Base-by-base conservation (phyloP, 768 basidiomycete genomes). In the Pisolithus marmoratus region DNA sequence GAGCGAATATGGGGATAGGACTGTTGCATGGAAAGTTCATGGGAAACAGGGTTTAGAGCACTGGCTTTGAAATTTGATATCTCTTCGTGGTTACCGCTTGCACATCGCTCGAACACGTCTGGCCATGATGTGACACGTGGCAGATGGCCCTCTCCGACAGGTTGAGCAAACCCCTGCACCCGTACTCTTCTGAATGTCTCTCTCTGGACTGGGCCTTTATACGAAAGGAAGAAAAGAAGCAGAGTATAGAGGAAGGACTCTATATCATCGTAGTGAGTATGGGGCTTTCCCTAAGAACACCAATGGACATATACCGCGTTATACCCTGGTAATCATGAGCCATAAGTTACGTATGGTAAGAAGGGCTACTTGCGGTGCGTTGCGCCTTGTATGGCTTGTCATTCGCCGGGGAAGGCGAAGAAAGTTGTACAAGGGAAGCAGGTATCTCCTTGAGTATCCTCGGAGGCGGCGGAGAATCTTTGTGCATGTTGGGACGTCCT, bases 191-290 rank as follows among this genome's bases (percentile, higher is more conserved):
- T 12, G 5, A 53, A 34, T 8, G 23, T 22, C 11, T 24, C 22
- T 20, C 46, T 24, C 0, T 38, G 0, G 4, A 59, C 53, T 0
- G 60, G 54, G 0, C 52, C 43, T 2, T 38, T 42, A 12, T 59
- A 54, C 0, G 53, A 54, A 20, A 58, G 54, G 44, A 58, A 55
- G 50, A 58, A 58, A 8, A 60, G 20, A 7, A 56, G 22, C 2
- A 58, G 38, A 2, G 57, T 53, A 8, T 59, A 60, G 23, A 59
- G 47, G 23, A 61, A 55, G 5, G 58, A 60, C 7, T 57, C 58
- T 11, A 59, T 40, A 5, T 61, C 55, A 42, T 60, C 53, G 2
- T 48, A 54, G 2, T 49, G 51, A 0, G 57, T 53, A 31, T 55
- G 57, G 17, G 4, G 36, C 2, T 15, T 7, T 11, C 50, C 52